phyloP scores from a whole-genome alignment of 2,329 filamentous ascomycete species.

The Sporothrix protearum region DNA sequence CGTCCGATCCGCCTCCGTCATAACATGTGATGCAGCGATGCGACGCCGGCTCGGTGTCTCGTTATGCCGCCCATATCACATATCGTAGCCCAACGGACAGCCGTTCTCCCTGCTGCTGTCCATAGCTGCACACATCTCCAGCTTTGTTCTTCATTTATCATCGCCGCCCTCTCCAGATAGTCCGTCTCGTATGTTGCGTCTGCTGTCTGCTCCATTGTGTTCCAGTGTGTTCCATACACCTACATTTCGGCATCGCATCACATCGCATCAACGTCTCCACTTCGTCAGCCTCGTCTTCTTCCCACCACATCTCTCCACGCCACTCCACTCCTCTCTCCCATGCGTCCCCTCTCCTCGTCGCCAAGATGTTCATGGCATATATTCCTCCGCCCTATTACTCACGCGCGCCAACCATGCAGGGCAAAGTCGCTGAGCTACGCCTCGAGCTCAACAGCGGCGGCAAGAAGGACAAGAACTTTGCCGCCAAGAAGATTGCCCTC shows the following conservation, averaged over 20 bases:
- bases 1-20: slow-evolving; percentile 14
- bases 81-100: not conserved
- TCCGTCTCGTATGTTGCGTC: not conserved
- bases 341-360: not conserved
- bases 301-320: not conserved
- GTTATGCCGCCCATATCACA: not conserved
- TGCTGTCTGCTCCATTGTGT: not conserved
- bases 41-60: not conserved
- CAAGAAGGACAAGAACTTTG: slow-evolving; percentile 97
- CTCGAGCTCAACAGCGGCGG: slow-evolving; percentile 87
- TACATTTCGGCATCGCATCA: not conserved
- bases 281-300: not conserved
- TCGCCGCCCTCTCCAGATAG: not conserved
- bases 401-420: slow-evolving; percentile 66
- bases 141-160: not conserved
- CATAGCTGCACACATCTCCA: not conserved
- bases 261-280: not conserved
- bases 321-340: not conserved
- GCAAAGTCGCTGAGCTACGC: slow-evolving; percentile 96
- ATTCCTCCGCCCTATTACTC: slow-evolving; percentile 46
- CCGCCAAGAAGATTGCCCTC: slow-evolving; percentile 91
- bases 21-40: slow-evolving; percentile 15
- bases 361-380: slow-evolving; percentile 54
- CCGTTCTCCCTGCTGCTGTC: not conserved
- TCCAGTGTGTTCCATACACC: not conserved